Percentiles rank a stretch among this genome's conserved stretches.
Evolutionary conservation across 805 yeast genomes (phyloP).

Genomic region (Pichia phayaonensis): DNA sequence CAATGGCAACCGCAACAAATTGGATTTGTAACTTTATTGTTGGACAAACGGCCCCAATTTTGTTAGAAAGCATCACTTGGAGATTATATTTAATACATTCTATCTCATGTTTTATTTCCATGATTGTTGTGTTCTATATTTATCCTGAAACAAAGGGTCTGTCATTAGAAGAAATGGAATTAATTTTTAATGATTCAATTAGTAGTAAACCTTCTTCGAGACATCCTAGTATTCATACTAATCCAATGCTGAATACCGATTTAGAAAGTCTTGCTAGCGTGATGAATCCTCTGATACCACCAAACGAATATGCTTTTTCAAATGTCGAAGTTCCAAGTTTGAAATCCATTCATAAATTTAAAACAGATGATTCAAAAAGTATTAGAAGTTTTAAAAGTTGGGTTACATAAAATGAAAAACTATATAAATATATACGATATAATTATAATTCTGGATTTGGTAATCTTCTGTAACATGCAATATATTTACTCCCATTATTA

Average conservation of each 20-base stretch:
- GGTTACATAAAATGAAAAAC: not conserved
- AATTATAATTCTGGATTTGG: conserved; percentile 41
- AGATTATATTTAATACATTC: conserved; percentile 78
- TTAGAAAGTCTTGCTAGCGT: not conserved
- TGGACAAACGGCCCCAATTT: conserved; percentile 84
- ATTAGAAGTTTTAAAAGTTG: conserved; percentile 32
- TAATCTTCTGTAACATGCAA: conserved; percentile 79
- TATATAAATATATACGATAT: not conserved
- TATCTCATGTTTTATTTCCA: conserved; percentile 63
- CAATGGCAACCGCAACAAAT: conserved; percentile 83
- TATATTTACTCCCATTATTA: conserved; percentile 77
- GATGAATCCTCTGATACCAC: not conserved
- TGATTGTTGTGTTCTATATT: conserved; percentile 58
- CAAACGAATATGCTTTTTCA: not conserved
- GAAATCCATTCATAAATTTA: conserved; percentile 29
- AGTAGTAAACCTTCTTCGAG: conserved; percentile 12
- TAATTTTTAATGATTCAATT: conserved; percentile 53
- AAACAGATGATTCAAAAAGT: conserved; percentile 28
- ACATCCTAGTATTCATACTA: not conserved
- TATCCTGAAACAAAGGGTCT: conserved; percentile 93
- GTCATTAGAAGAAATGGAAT: conserved; percentile 85
- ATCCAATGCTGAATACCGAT: not conserved
- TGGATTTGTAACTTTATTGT: conserved; percentile 92
- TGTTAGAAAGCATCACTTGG: conserved; percentile 74
- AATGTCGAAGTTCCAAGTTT: conserved; percentile 32